phyloP scores from a whole-genome alignment of 768 basidiomycete species.

The Cubamyces sp. region DNA sequence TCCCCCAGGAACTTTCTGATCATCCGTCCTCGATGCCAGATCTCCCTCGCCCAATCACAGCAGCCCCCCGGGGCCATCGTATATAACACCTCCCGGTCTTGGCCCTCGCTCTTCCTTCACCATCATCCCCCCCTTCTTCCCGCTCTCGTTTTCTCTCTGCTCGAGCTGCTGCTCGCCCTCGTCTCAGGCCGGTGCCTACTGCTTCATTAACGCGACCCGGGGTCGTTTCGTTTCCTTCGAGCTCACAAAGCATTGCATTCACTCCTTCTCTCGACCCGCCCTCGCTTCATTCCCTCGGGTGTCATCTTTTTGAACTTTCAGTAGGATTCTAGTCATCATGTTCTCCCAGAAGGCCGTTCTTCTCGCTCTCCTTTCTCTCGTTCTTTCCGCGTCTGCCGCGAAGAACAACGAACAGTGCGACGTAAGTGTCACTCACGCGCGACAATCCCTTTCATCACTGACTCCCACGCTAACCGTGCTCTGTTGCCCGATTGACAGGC shows the following conservation, averaged over 20 bases:
- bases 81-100: conserved; percentile 18
- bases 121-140: conserved; percentile 27
- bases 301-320: conserved; percentile 1
- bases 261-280: conserved; percentile 32
- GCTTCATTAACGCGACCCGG: conserved; percentile 57
- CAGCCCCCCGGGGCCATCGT: conserved; percentile 1
- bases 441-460: conserved; percentile 11
- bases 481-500: conserved; percentile 19
- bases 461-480: conserved; percentile 23
- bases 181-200: conserved; percentile 45
- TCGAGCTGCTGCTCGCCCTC: conserved; percentile 27
- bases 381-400: conserved; percentile 40
- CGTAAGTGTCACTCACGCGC: conserved; percentile 29
- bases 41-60: conserved; percentile 16
- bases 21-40: not conserved
- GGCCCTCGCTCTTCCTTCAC: conserved; percentile 15
- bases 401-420: conserved; percentile 32
- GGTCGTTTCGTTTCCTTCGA: conserved; percentile 51
- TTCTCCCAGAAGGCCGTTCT: conserved; percentile 43
- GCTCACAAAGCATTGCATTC: conserved; percentile 40
- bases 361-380: conserved; percentile 46
- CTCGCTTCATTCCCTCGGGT: conserved; percentile 23
- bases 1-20: conserved; percentile 10
- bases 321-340: conserved; percentile 39
- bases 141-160: conserved; percentile 32